Percentiles rank a stretch among this genome's conserved stretches.
Conservation (phyloP, 2,329 filamentous ascomycete genomes). For the Fusarium sp. region DNA sequence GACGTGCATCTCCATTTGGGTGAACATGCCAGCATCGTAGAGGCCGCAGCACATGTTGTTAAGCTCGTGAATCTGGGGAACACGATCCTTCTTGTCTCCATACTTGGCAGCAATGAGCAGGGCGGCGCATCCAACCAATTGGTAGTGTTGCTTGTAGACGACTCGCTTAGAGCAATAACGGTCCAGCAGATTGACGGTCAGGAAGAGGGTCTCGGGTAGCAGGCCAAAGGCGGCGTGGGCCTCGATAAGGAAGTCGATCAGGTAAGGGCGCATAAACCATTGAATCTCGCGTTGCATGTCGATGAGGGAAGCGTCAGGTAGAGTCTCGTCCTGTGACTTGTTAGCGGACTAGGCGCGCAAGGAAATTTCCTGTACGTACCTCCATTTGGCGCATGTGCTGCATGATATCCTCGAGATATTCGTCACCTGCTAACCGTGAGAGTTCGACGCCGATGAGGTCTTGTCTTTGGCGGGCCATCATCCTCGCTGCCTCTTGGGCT, state of each 20-base stretch:
- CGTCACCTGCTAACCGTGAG: slow-evolving; percentile 83
- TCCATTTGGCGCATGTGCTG: slow-evolving; percentile 97
- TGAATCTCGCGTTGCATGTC: slow-evolving; percentile 99
- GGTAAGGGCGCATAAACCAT: slow-evolving; percentile 99
- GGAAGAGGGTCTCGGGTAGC: slow-evolving; percentile 92
- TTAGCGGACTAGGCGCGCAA: slow-evolving; percentile 38
- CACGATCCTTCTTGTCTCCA: slow-evolving; percentile 96
- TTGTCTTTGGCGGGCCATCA: slow-evolving; percentile 84
- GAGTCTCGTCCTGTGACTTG: slow-evolving; percentile 73
- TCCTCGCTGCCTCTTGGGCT: slow-evolving; percentile 79
- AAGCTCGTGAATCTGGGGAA: slow-evolving; percentile 96
- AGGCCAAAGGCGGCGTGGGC: slow-evolving; percentile 95
- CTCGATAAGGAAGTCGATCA: slow-evolving; percentile 98
- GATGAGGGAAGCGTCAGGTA: slow-evolving; percentile 96
- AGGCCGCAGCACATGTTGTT: slow-evolving; percentile 99
- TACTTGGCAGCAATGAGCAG: slow-evolving; percentile 98
- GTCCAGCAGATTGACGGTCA: slow-evolving; percentile 95
- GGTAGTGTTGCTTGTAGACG: slow-evolving; percentile 99
- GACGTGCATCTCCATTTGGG: slow-evolving; percentile 99
- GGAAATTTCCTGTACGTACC: slow-evolving; percentile 56
- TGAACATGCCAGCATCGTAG: slow-evolving; percentile 99
- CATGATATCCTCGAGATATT: slow-evolving; percentile 95
- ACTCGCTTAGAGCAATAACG: slow-evolving; percentile 97
- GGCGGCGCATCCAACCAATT: slow-evolving; percentile 94
- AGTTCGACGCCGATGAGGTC: slow-evolving; percentile 90